phyloP scores from a whole-genome alignment of 1,139 yeast genomes.

The Sugiyamaella pinicola region DNA sequence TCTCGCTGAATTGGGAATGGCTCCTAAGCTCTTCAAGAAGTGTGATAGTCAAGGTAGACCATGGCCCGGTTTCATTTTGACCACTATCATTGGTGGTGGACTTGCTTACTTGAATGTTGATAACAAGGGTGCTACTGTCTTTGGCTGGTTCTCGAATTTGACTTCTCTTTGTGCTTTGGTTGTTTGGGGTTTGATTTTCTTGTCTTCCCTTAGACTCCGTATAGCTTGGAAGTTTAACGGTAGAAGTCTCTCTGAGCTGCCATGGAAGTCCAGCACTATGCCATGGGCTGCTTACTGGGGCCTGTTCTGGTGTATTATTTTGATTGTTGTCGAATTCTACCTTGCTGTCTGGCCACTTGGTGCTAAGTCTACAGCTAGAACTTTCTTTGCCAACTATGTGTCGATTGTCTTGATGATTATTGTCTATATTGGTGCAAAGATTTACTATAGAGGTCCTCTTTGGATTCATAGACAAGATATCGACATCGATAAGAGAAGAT shows the following conservation, averaged over 20 bases:
- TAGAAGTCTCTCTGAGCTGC: constrained; percentile 54
- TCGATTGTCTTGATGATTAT: constrained; percentile 34
- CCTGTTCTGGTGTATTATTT: constrained; percentile 31
- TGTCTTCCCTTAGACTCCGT: constrained; percentile 64
- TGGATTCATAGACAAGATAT: constrained; percentile 30
- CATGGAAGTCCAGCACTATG: constrained; percentile 37
- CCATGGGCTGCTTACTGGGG: constrained; percentile 33
- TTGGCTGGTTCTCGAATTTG: constrained; percentile 71
- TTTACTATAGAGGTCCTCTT: constrained; percentile 32
- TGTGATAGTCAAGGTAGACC: constrained; percentile 63
- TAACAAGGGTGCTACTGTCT: constrained; percentile 62
- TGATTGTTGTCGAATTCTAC: constrained; percentile 36
- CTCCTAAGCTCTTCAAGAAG: constrained; percentile 48
- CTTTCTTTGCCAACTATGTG: constrained; percentile 36
- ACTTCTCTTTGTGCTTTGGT: constrained; percentile 78
- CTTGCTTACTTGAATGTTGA: constrained; percentile 60
- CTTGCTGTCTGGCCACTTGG: constrained; percentile 35
- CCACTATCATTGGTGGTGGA: constrained; percentile 52
- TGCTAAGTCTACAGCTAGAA: constrained; percentile 28
- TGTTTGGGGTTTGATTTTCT: constrained; percentile 64
- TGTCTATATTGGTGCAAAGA: constrained; percentile 33
- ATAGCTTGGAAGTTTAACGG: constrained; percentile 62
- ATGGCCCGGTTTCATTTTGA: constrained; percentile 47
- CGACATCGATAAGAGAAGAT: constrained; percentile 31
- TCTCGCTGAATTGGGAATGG: constrained; percentile 56